Evolutionary conservation across 1,284 basidiomycete genomes (phyloP).

Genomic region (Schizophyllum commune): DNA sequence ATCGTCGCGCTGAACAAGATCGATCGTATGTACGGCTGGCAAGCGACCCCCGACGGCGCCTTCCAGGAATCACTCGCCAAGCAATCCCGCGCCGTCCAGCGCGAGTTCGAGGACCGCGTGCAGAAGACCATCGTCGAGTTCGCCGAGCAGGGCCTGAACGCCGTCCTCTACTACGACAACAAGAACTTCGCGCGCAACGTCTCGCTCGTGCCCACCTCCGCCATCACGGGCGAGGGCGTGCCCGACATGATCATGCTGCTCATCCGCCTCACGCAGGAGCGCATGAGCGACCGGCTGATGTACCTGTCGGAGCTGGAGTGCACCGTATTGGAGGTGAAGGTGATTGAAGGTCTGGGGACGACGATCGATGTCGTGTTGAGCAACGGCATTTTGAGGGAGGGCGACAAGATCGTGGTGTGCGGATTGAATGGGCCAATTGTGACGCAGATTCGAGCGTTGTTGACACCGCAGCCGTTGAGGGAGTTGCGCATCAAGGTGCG

Average conservation of each 20-base stretch:
- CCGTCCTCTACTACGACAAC: slow-evolving; percentile 96
- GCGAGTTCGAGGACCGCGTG: slow-evolving; percentile 90
- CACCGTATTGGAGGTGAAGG: slow-evolving; percentile 99
- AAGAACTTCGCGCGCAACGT: slow-evolving; percentile 93
- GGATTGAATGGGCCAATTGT: slow-evolving; percentile 98
- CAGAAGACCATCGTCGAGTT: slow-evolving; percentile 87
- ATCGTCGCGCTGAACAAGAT: slow-evolving; percentile 99
- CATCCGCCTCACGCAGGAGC: slow-evolving; percentile 94
- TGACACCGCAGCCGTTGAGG: slow-evolving; percentile 95
- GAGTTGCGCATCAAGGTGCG: slow-evolving; percentile 92
- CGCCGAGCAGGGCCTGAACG: slow-evolving; percentile 96
- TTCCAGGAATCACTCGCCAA: slow-evolving; percentile 91
- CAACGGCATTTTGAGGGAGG: slow-evolving; percentile 90
- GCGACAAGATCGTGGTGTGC: slow-evolving; percentile 94
- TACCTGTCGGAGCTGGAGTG: slow-evolving; percentile 97
- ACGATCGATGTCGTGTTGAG: slow-evolving; percentile 97
- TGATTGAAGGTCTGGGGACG: slow-evolving; percentile 96
- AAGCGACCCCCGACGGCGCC: slow-evolving; percentile 83
- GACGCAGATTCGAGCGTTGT: slow-evolving; percentile 88
- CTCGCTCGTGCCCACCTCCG: slow-evolving; percentile 95
- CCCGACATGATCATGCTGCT: slow-evolving; percentile 99
- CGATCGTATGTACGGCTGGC: slow-evolving; percentile 97
- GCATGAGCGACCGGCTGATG: slow-evolving; percentile 98
- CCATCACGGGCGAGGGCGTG: slow-evolving; percentile 96
- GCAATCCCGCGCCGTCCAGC: slow-evolving; percentile 76